Conservation (phyloP, 2,329 filamentous ascomycete species). For the Sarocladium brachiariae region DNA sequence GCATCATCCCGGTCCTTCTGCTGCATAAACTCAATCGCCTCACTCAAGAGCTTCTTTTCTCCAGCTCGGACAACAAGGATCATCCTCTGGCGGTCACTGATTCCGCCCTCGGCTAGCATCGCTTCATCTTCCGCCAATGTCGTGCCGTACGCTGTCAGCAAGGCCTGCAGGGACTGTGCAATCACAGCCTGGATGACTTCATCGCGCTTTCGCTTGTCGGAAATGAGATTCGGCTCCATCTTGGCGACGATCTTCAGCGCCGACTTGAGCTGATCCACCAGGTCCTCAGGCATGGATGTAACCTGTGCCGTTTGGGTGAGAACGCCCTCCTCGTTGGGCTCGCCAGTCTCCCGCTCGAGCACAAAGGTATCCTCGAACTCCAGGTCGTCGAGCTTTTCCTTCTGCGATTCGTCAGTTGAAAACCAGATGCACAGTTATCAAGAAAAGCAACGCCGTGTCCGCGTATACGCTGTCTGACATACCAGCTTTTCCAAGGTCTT, state of each 20-base stretch:
- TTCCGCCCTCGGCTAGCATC: slow-evolving; percentile 23
- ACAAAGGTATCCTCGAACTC: slow-evolving; percentile 71
- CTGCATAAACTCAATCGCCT: slow-evolving; percentile 36
- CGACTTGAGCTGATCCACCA: slow-evolving; percentile 43
- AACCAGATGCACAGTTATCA: background rate
- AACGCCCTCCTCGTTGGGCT: slow-evolving; percentile 43
- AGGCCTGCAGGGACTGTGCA: slow-evolving; percentile 27
- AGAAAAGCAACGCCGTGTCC: background rate
- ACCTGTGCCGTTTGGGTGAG: slow-evolving; percentile 31
- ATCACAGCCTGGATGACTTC: slow-evolving; percentile 36
- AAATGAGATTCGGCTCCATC: slow-evolving; percentile 31
- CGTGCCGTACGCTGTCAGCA: slow-evolving; percentile 36
- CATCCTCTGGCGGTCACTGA: slow-evolving; percentile 43
- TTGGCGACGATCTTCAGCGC: slow-evolving; percentile 45
- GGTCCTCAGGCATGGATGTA: slow-evolving; percentile 39
- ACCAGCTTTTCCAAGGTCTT: slow-evolving; percentile 32
- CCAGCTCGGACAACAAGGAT: slow-evolving; percentile 62
- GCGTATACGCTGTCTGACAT: background rate
- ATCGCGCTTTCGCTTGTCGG: slow-evolving; percentile 44
- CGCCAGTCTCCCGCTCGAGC: slow-evolving; percentile 48
- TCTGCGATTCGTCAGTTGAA: background rate
- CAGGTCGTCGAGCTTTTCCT: slow-evolving; percentile 33
- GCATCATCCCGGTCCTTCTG: slow-evolving; percentile 8
- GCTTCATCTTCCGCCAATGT: slow-evolving; percentile 32
- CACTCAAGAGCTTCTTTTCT: slow-evolving; percentile 61